These are phyloP conservation scores for Geopyxis carbonaria DNA, from an alignment of 495 filamentous ascomycete genomes.

Conservation along the genomic window DNA sequence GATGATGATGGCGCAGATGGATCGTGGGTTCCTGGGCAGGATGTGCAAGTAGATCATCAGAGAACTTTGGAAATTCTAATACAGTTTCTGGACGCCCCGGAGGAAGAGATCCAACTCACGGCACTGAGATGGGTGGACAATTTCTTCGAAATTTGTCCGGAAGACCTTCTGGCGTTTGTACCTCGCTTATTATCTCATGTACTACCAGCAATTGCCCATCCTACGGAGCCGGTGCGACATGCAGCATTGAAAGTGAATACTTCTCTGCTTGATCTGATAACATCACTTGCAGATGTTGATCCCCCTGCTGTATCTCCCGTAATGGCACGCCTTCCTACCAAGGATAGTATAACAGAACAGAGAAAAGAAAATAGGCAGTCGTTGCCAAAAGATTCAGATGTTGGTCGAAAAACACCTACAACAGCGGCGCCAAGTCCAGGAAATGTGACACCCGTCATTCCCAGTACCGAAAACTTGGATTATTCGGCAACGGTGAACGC, in stretches of 20 bases:
- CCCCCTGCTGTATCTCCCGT: slow-evolving; percentile 24
- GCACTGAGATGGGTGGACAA: slow-evolving; percentile 88
- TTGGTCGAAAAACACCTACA: slow-evolving; percentile 35
- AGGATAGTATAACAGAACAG: slow-evolving; percentile 11
- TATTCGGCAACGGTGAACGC: slow-evolving; percentile 96
- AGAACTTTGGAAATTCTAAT: slow-evolving; percentile 86
- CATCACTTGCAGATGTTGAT: slow-evolving; percentile 66
- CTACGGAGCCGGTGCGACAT: slow-evolving; percentile 69
- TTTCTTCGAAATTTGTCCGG: slow-evolving; percentile 93
- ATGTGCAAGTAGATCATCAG: slow-evolving; percentile 84
- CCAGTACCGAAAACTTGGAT: slow-evolving; percentile 52
- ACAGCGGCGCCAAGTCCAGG: slow-evolving; percentile 34
- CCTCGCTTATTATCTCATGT: slow-evolving; percentile 81
- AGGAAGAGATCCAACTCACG: slow-evolving; percentile 80
- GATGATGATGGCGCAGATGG: slow-evolving; percentile 57
- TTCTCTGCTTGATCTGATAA: slow-evolving; percentile 78
- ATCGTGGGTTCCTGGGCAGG: slow-evolving; percentile 93
- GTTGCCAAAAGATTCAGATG: slow-evolving; percentile 37
- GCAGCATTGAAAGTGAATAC: slow-evolving; percentile 79
- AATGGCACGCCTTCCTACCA: slow-evolving; percentile 24
- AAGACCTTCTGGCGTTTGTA: slow-evolving; percentile 91
- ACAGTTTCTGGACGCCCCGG: slow-evolving; percentile 68
- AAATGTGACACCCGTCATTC: slow-evolving; percentile 30
- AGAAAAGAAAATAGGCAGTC: slow-evolving; percentile 25
- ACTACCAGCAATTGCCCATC: slow-evolving; percentile 84